A percentile compares a stretch with the other conserved stretches of the same genome.
Conservation (phyloP, 1,284 basidiomycete genomes). For the Ustilago shanxiensis region DNA sequence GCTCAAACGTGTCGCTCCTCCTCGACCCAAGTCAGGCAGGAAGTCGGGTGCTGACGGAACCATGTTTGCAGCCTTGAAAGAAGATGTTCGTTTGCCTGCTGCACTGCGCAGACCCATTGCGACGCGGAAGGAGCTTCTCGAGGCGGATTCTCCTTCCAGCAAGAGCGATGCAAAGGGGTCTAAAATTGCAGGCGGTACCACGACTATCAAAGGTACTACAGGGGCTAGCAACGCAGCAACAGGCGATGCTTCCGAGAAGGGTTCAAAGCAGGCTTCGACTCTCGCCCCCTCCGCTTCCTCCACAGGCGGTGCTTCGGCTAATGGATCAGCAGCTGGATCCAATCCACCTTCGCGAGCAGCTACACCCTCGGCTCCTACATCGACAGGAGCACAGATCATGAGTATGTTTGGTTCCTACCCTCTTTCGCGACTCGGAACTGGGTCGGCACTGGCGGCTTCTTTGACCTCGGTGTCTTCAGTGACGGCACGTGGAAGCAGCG, state of each 20-base stretch:
- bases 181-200: not conserved
- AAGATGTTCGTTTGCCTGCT: slow-evolving; percentile 33
- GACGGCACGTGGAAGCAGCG: slow-evolving; percentile 51
- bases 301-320: slow-evolving; percentile 9
- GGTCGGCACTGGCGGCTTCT: slow-evolving; percentile 35
- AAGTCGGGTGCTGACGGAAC: slow-evolving; percentile 22
- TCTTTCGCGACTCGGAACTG: slow-evolving; percentile 55
- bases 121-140: slow-evolving; percentile 23
- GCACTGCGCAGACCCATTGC: slow-evolving; percentile 36
- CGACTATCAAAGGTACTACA: not conserved
- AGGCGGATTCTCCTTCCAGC: not conserved
- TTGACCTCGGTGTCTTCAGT: slow-evolving; percentile 57
- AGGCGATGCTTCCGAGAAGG: slow-evolving; percentile 11
- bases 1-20: slow-evolving; percentile 31
- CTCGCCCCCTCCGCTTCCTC: slow-evolving; percentile 16
- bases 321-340: slow-evolving; percentile 38
- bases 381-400: slow-evolving; percentile 54
- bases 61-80: not conserved
- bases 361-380: slow-evolving; percentile 40
- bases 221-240: not conserved
- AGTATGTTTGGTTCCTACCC: slow-evolving; percentile 61
- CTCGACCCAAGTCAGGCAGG: slow-evolving; percentile 31
- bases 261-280: slow-evolving; percentile 4
- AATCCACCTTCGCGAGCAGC: slow-evolving; percentile 36
- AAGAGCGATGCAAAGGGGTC: slow-evolving; percentile 5